Percentiles rank a stretch among this genome's conserved stretches.
phyloP scores from a whole-genome alignment of 163 green algal genomes.

The Coccomyxa subellipsoidea region DNA sequence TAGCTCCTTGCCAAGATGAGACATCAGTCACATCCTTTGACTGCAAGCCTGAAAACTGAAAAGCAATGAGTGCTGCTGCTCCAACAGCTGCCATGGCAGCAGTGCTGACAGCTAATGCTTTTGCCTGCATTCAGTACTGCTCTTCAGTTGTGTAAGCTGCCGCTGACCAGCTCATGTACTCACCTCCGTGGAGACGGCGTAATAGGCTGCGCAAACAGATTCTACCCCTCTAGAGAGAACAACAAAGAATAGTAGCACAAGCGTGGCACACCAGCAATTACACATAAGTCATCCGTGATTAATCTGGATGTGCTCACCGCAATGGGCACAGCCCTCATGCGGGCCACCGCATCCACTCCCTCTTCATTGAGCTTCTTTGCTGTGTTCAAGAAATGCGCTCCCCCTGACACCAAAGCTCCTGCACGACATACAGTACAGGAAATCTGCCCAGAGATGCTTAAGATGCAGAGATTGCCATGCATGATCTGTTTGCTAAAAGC shows the following conservation, averaged over 20 bases:
- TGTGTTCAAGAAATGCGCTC: constrained; percentile 17
- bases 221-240: too few species aligned
- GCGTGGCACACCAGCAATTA: too few species aligned
- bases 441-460: not conserved
- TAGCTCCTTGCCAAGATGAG: constrained; percentile 10
- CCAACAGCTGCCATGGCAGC: constrained; percentile 11
- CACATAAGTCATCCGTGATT: not conserved
- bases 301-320: not conserved
- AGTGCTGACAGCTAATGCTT: constrained; percentile 21
- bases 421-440: not conserved
- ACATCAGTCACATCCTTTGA: constrained; percentile 18
- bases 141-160: not conserved
- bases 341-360: constrained; percentile 14
- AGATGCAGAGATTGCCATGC: not conserved
- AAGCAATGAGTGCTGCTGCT: not conserved
- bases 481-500: not conserved
- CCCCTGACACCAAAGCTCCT: not conserved
- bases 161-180: too few species aligned
- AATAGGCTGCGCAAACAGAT: too few species aligned
- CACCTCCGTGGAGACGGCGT: too few species aligned
- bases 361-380: constrained; percentile 21
- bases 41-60: constrained; percentile 6
- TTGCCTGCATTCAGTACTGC: not conserved
- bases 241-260: too few species aligned
- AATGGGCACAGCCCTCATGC: not conserved